Evolutionary conservation across 2,329 filamentous ascomycete species (phyloP), one percentile per base, ranked within the genome.

Genomic region (Pyricularia pennisetigena): DNA sequence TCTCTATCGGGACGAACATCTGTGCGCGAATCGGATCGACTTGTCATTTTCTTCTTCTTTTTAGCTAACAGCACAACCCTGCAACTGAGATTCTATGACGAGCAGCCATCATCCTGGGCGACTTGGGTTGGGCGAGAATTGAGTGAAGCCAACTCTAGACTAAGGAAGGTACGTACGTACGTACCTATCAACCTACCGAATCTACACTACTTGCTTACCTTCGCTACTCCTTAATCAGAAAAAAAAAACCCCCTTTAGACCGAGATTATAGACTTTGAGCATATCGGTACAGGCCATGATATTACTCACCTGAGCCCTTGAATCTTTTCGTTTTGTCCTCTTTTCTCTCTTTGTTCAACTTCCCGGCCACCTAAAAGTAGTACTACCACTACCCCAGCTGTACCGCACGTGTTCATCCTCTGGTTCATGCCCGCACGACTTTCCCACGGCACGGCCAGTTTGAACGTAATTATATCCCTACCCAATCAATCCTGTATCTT

Each of bases 11-110:
- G 24, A 62, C 26, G 59, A 62, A 16, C 59, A 28, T 62, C 59
- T 62, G 59, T 62, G 59, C 59, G 59, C 59, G 24, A 62, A 62
- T 62, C 59, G 59, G 59, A 62, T 62, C 59, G 59, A 16, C 59
- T 62, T 29, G 12, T 62, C 16, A 0, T n/a, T 49, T 49, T n/a
- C 41, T 49, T 20, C 41, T 49, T n/a, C n/a, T 49, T 49, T 49
- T 49, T 49, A 49, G 41, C 4, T n/a, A 49, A 7, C 16, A 49
- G 41, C 41, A 49, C 41, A 49, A n/a, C 41, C 41, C 41, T 49
- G 41, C 16, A 49, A 49, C 20, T 49, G 4, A 20, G 41, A 49
- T 49, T 49, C 41, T 49, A 49, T 49, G 41, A 49, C 41, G 41
- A 49, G 41, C 41, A 49, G 41, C 41, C 41, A 49, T 49, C 5